Evolutionary conservation across 2,329 filamentous ascomycete species (phyloP), one percentile per base, ranked within the genome.

Genomic region (Trichoderma atroviride): DNA sequence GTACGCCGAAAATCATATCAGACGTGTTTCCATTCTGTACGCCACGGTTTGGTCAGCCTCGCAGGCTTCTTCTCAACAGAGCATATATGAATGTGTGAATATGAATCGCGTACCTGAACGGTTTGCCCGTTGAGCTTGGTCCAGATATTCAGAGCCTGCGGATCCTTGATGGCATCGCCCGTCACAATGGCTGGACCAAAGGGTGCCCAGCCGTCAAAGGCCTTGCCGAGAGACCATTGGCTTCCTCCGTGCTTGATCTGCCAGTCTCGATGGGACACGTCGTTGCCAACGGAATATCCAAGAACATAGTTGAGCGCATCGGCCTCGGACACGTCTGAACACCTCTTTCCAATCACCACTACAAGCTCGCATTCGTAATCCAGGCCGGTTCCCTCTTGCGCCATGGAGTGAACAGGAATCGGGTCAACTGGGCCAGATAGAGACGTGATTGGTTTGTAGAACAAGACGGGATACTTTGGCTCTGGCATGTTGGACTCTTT

Each of bases 331-430:
- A 94, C 88, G 75, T 93, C 85, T 55, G 82, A 80, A 70, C 88
- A 90, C 70, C 86, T 81, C 78, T 89, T 90, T 29, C 91, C 90
- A 71, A 94, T 92, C 10, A 94, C 83, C 47, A 88, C 84, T 16
- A 93, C 90, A 7, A 95, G 84, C 80, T 95, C 92, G 77, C 91
- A 92, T 80, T 95, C 92, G 79, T 94, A 94, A 79, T 94, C 92
- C 22, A 93, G 81, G 0, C 89, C 89, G n/a, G 82, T 81, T 59
- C 83, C 83, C 71, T 89, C 84, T 78, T 93, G 91, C 0, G 90
- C 91, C 70, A 91, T 81, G 2, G 79, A 75, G 27, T 88, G 87
- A 43, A 95, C 83, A 2, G 90, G 90, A 64, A 93, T 90, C 1
- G 88, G 82, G 73, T 91, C 89, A 2, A 79, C 82, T 0, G 91